A percentile compares a stretch with the other conserved stretches of the same genome.
Evolutionary conservation across 2,329 filamentous ascomycete species (phyloP).

Genomic region (Sclerotinia sclerotiorum): DNA sequence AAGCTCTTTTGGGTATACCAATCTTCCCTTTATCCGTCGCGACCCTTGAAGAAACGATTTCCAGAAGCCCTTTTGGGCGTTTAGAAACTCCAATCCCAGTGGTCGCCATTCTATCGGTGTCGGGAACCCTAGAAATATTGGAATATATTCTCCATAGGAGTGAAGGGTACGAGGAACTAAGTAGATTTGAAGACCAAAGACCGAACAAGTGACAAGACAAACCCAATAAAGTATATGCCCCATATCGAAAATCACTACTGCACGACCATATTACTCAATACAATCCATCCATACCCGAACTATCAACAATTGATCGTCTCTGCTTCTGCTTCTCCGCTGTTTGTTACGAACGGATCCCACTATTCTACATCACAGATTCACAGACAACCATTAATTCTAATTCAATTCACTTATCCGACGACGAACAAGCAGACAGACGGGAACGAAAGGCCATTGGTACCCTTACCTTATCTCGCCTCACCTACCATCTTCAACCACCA

Average conservation of each 20-base stretch:
- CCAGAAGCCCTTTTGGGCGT: neutral
- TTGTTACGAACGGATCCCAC: neutral
- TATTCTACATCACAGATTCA: neutral
- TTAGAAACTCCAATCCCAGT: neutral
- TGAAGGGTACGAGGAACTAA: neutral
- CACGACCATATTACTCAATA: neutral
- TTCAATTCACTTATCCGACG: neutral
- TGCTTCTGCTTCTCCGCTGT: neutral
- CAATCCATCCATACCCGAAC: no score
- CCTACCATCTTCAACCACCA: neutral
- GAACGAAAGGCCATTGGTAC: neutral
- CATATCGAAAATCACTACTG: constrained; percentile 13
- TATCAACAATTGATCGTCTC: neutral
- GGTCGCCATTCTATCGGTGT: constrained; percentile 10
- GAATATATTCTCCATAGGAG: neutral
- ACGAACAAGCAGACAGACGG: neutral
- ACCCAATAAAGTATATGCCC: constrained; percentile 5
- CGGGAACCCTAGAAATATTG: constrained; percentile 1
- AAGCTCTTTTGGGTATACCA: neutral
- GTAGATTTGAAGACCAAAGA: neutral
- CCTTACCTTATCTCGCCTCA: neutral
- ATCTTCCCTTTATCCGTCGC: neutral
- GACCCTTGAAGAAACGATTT: constrained; percentile 3
- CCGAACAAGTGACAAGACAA: constrained; percentile 3
- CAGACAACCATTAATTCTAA: neutral